Percentiles rank a stretch among this genome's conserved stretches.
These are phyloP conservation scores for Pseudogymnoascus sp. DNA, from an alignment of 2,329 filamentous ascomycete species.

Conservation along the genomic window DNA sequence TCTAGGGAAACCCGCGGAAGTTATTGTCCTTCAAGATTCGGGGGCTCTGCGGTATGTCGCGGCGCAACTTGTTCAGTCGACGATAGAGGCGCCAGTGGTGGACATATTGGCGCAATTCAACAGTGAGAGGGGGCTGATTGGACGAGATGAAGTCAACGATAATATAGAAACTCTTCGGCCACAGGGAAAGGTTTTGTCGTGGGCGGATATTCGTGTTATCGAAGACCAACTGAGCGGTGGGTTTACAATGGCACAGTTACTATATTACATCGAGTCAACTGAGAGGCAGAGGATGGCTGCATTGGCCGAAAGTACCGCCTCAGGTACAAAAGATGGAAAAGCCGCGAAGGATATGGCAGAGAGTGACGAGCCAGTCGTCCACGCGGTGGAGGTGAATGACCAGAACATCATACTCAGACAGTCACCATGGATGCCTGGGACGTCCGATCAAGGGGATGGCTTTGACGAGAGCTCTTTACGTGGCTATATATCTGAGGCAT, in stretches of 20 bases:
- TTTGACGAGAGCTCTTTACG: constrained; percentile 21
- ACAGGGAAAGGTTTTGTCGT: constrained; percentile 16
- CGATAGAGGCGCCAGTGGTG: constrained; percentile 18
- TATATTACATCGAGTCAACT: constrained; percentile 20
- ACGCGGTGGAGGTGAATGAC: neutral
- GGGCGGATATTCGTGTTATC: constrained; percentile 24
- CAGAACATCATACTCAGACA: constrained; percentile 16
- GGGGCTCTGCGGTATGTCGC: constrained; percentile 13
- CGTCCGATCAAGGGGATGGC: constrained; percentile 18
- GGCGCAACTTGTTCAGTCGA: neutral
- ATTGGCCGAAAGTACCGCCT: neutral
- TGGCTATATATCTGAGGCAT: constrained; percentile 24
- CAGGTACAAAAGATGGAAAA: neutral
- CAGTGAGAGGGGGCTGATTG: constrained; percentile 25
- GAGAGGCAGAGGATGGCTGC: neutral
- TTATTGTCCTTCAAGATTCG: constrained; percentile 28
- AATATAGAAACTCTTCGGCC: constrained; percentile 27
- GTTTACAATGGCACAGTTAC: constrained; percentile 26
- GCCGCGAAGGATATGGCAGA: neutral
- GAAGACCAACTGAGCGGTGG: constrained; percentile 22
- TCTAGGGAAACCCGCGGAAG: constrained; percentile 23
- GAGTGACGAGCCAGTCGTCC: neutral
- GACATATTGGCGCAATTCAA: constrained; percentile 26
- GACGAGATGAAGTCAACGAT: constrained; percentile 21
- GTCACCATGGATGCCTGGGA: constrained; percentile 26